phyloP scores from a whole-genome alignment of 2,329 filamentous ascomycete species.

The Fusarium sterilihyphosum region DNA sequence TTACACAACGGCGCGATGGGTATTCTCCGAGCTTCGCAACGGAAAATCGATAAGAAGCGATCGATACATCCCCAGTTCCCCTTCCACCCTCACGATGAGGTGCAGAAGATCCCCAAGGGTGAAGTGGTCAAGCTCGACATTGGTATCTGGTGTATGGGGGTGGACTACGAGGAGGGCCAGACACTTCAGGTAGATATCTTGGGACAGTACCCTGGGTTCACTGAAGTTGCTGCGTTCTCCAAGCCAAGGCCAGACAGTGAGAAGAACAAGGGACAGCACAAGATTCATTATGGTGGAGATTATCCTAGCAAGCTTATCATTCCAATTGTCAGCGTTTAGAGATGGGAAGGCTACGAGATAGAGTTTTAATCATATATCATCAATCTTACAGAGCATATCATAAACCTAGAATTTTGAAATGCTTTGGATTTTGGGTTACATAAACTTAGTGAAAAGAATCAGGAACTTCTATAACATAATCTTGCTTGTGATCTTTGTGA shows the following conservation, averaged over 20 bases:
- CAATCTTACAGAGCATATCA: neutral
- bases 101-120: slow-evolving; percentile 6
- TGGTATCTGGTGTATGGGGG: slow-evolving; percentile 19
- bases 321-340: slow-evolving; percentile 19
- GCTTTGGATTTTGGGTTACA: neutral
- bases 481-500: too few relatives aligned
- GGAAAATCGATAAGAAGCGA: slow-evolving; percentile 2
- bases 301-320: slow-evolving; percentile 34
- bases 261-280: slow-evolving; percentile 21
- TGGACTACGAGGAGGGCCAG: slow-evolving; percentile 4
- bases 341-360: neutral
- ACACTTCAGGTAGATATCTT: slow-evolving; percentile 8
- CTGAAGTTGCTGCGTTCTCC: slow-evolving; percentile 7
- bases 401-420: neutral
- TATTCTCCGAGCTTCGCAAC: slow-evolving; percentile 5
- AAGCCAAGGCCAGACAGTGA: slow-evolving; percentile 9
- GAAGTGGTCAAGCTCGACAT: slow-evolving; percentile 21
- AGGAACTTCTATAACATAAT: neutral
- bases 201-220: slow-evolving; percentile 14
- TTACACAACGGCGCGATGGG: slow-evolving; percentile 16
- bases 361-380: neutral
- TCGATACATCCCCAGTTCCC: slow-evolving; percentile 14
- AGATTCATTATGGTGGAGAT: slow-evolving; percentile 28
- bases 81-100: slow-evolving; percentile 17
- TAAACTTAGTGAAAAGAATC: neutral